Conservation (phyloP, 192 early-diverging fungal genomes). For the Haplosporangium gracile region DNA sequence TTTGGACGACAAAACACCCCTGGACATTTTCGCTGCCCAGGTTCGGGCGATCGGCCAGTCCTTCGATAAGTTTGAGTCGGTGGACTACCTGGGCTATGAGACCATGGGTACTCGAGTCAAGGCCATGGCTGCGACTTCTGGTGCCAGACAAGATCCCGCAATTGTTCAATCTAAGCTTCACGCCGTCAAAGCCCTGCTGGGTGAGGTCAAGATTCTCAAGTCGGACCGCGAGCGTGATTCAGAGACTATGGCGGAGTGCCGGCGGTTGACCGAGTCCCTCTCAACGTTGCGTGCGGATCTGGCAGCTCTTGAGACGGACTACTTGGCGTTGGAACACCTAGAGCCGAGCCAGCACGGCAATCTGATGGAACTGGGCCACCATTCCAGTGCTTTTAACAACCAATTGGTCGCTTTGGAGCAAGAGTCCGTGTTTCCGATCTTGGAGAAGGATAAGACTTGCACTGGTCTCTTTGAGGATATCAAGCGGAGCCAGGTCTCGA, state of each 20-base stretch:
- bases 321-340: slow-evolving; percentile 20
- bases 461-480: slow-evolving; percentile 26
- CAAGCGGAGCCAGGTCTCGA: slow-evolving; percentile 17
- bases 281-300: slow-evolving; percentile 16
- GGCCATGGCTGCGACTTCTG: slow-evolving; percentile 31
- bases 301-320: slow-evolving; percentile 9
- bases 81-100: not conserved
- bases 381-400: slow-evolving; percentile 24
- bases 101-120: slow-evolving; percentile 18
- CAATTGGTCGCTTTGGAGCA: slow-evolving; percentile 34
- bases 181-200: slow-evolving; percentile 1
- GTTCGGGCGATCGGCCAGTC: slow-evolving; percentile 7
- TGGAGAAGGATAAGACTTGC: slow-evolving; percentile 36
- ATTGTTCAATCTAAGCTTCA: slow-evolving; percentile 37
- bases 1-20: slow-evolving; percentile 21
- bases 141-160: slow-evolving; percentile 32
- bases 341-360: slow-evolving; percentile 33
- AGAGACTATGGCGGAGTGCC: slow-evolving; percentile 26
- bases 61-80: slow-evolving; percentile 22
- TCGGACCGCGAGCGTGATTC: slow-evolving; percentile 41
- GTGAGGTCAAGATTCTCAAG: slow-evolving; percentile 17
- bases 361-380: slow-evolving; percentile 16
- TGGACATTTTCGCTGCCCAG: slow-evolving; percentile 24
- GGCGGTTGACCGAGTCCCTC: slow-evolving; percentile 12
- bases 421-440: slow-evolving; percentile 17